These are phyloP conservation scores for Trametes villosa DNA, from an alignment of 768 basidiomycete species.

Conservation along the genomic window DNA sequence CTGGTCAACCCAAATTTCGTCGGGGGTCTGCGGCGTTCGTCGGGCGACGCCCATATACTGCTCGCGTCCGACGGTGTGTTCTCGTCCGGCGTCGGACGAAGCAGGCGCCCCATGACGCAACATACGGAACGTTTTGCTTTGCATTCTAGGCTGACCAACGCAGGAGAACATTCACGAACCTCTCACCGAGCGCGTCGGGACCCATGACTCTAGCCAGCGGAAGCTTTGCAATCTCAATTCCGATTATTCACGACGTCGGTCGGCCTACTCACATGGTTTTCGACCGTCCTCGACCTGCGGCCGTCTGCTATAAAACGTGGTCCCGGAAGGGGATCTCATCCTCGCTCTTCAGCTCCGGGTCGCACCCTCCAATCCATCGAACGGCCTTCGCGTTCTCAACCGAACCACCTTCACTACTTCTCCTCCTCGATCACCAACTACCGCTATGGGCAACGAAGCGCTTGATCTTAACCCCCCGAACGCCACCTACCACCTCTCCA, in stretches of 20 bases:
- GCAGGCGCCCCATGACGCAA: constrained; percentile 12
- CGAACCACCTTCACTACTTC: not conserved
- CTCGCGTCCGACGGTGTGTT: constrained; percentile 5
- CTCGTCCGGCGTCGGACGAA: constrained; percentile 4
- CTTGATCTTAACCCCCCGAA: constrained; percentile 40
- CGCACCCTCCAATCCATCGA: not conserved
- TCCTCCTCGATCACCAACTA: not conserved
- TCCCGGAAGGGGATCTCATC: not conserved
- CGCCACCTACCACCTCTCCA: constrained; percentile 46
- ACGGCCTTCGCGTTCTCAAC: not conserved
- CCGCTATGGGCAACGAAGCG: constrained; percentile 35
- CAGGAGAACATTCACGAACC: constrained; percentile 18
- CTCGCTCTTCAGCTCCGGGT: not conserved
- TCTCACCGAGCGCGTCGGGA: not conserved
- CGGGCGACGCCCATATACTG: constrained; percentile 2
- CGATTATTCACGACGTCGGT: constrained; percentile 15
- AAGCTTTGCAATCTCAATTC: constrained; percentile 6
- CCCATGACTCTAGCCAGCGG: not conserved
- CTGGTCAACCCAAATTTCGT: not conserved
- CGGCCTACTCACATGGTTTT: constrained; percentile 1
- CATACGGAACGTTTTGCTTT: not conserved
- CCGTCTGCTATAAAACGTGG: constrained; percentile 1
- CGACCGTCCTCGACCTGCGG: not conserved
- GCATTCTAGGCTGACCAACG: constrained; percentile 8
- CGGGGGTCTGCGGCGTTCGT: constrained; percentile 2